A percentile compares a stretch with the other conserved stretches of the same genome.
Evolutionary conservation across 208 protist genomes (phyloP).

Genomic region (Wallacemonas sp.): DNA sequence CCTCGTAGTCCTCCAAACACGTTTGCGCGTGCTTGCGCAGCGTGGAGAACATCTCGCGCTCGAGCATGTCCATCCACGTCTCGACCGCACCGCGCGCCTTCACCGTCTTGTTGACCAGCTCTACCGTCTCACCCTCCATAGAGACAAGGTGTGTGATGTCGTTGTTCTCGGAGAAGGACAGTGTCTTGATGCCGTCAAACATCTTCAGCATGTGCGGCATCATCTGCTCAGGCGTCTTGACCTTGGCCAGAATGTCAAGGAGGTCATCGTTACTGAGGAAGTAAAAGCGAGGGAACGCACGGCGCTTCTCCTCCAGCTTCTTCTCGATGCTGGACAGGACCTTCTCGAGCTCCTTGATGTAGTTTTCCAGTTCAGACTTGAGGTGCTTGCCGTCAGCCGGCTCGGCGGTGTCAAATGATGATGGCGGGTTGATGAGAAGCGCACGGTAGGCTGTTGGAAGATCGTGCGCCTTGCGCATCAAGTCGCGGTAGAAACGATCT

Average conservation of each 20-base stretch:
- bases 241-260: conserved; percentile 98
- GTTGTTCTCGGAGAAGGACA: conserved; percentile 74
- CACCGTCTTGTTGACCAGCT: conserved; percentile 91
- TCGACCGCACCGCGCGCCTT: conserved; percentile 96
- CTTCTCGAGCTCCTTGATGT: conserved; percentile 94
- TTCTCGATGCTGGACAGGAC: conserved; percentile 93
- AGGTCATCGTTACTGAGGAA: conserved; percentile 97
- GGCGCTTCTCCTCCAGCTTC: conserved; percentile 96
- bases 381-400: conserved; percentile 51
- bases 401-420: conserved; percentile 63
- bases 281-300: conserved; percentile 97
- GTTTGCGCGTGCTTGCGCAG: conserved; percentile 86
- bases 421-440: conserved; percentile 84
- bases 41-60: conserved; percentile 93
- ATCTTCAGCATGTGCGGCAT: conserved; percentile 98
- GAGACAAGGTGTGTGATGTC: conserved; percentile 92
- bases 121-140: conserved; percentile 90
- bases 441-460: conserved; percentile 87
- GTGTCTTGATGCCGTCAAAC: conserved; percentile 96
- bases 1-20: conserved; percentile 89
- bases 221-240: conserved; percentile 95
- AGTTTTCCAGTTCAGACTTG: conserved; percentile 78
- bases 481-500: conserved; percentile 93
- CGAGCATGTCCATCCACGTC: conserved; percentile 94
- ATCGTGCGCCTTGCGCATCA: conserved; percentile 94